A percentile compares a stretch with the other conserved stretches of the same genome.
phyloP scores from a whole-genome alignment of 768 basidiomycete genomes.

The Lentinus brumalis region DNA sequence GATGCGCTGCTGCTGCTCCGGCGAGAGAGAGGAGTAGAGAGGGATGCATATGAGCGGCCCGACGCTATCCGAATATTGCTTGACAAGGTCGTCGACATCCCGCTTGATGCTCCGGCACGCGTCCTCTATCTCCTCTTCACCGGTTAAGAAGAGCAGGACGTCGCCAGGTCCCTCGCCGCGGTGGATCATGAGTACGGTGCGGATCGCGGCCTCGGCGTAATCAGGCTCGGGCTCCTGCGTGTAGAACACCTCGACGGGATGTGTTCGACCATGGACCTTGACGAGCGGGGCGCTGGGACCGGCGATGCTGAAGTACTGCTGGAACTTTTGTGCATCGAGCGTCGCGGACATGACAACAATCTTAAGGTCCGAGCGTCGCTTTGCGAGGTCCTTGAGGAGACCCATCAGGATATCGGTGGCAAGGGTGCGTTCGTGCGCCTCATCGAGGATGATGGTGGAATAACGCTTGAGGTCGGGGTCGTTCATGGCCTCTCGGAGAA shows the following conservation, averaged over 20 bases:
- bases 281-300: conserved; percentile 27
- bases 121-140: conserved; percentile 98
- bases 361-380: conserved; percentile 85
- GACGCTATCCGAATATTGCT: conserved; percentile 69
- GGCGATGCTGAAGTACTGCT: conserved; percentile 77
- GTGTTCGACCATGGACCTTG: conserved; percentile 44
- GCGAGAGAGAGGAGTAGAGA: conserved; percentile 92
- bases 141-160: conserved; percentile 92
- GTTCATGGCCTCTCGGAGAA: conserved; percentile 97
- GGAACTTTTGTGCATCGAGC: conserved; percentile 94
- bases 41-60: conserved; percentile 91
- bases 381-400: conserved; percentile 82
- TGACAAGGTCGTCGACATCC: conserved; percentile 83
- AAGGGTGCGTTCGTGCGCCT: conserved; percentile 97
- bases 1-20: conserved; percentile 93
- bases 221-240: conserved; percentile 92
- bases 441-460: conserved; percentile 97
- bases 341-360: conserved; percentile 99
- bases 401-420: conserved; percentile 99
- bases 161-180: conserved; percentile 94
- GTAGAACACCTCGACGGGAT: conserved; percentile 95
- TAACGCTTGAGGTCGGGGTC: conserved; percentile 88
- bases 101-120: conserved; percentile 90
- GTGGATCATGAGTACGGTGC: conserved; percentile 96
- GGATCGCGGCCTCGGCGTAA: conserved; percentile 96